Evolutionary conservation across 23 red algal genomes (phyloP).

Genomic region (Pyropia yezoensis): DNA sequence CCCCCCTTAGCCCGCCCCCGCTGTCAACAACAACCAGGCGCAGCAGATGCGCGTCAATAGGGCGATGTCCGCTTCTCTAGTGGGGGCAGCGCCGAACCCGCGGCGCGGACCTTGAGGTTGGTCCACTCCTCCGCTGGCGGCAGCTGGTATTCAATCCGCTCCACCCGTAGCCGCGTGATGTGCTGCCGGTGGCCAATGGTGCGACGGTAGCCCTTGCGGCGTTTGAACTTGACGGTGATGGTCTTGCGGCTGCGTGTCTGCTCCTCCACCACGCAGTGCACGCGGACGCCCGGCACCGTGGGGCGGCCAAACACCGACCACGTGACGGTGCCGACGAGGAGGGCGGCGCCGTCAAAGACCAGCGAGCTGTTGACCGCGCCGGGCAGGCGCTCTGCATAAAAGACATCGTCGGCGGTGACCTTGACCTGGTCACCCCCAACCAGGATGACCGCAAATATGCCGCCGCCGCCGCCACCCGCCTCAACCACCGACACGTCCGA

Average conservation of each 20-base stretch:
- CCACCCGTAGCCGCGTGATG: slow-evolving; percentile 53
- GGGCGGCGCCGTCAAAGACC: slow-evolving; percentile 16
- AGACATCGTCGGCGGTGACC: slow-evolving; percentile 40
- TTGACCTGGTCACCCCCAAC: slow-evolving; percentile 36
- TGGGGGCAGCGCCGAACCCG: too few relatives aligned
- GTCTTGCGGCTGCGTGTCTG: slow-evolving; percentile 29
- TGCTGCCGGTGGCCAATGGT: slow-evolving; percentile 54
- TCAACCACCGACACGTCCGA: too few relatives aligned
- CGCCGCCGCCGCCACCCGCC: slow-evolving; percentile 17
- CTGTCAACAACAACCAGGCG: too few relatives aligned
- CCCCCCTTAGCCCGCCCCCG: too few relatives aligned
- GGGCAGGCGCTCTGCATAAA: slow-evolving; percentile 34
- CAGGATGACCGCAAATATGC: slow-evolving; percentile 37
- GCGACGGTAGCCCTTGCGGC: slow-evolving; percentile 49
- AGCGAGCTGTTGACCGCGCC: slow-evolving; percentile 30
- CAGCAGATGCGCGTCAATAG: too few relatives aligned
- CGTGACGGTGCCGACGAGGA: slow-evolving; percentile 26
- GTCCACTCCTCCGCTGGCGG: slow-evolving; percentile 3
- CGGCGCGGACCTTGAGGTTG: too few relatives aligned
- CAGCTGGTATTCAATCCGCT: slow-evolving; percentile 28
- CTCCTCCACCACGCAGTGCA: slow-evolving; percentile 34
- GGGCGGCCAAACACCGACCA: slow-evolving; percentile 55
- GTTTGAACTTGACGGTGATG: slow-evolving; percentile 42
- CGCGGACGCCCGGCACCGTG: slow-evolving; percentile 16
- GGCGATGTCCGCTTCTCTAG: too few relatives aligned